Base-by-base conservation (phyloP, 1,284 basidiomycete species). In the Melampsora americana region DNA sequence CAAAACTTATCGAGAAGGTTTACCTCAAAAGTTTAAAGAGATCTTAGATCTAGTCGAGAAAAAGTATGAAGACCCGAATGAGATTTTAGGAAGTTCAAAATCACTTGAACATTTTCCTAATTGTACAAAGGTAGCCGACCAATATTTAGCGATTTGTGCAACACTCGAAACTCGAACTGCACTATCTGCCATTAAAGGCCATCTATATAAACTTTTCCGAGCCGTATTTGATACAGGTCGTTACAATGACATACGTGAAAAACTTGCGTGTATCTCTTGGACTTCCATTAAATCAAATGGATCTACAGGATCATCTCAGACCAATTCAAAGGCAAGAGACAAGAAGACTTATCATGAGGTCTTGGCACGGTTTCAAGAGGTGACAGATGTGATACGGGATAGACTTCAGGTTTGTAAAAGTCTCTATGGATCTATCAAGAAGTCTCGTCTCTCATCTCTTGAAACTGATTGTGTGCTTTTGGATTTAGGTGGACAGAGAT, bases 121-220 rank as follows among this genome's bases (percentile, higher is more conserved):
- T 0, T 86, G 89, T 69, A 86, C 87, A 3, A 83, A 86, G 30
- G 85, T 98, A 12, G 93, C 94, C 0, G 84, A 89, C 9, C 92
- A 96, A 80, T 99, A 99, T 82, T 87, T 98, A 65, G 86, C 87
- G 61, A 93, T 97, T 78, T 92, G 94, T 30, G 46, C 64, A 5
- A 82, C 84, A 0, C 87, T 94, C 23, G 86, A 88, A 80, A 95
- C 93, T 1, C 86, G 86, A 0, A 95, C 94, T 2, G 82, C 87
- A 0, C 82, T 86, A 42, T 89, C 90, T 78, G 92, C 92, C 0
- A 87, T 97, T 79, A 95, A 96, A 82, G 90, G 92, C 0, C 95
- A 99, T 81, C 82, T 99, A 42, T 98, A 97, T 87, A 93, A 95
- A 82, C 84, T 98, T 30, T 88, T 96, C 83, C 88, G 90, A 0